These are phyloP conservation scores for Coemansia sp. DNA, from an alignment of 192 early-diverging fungal genomes.

Conservation along the genomic window DNA sequence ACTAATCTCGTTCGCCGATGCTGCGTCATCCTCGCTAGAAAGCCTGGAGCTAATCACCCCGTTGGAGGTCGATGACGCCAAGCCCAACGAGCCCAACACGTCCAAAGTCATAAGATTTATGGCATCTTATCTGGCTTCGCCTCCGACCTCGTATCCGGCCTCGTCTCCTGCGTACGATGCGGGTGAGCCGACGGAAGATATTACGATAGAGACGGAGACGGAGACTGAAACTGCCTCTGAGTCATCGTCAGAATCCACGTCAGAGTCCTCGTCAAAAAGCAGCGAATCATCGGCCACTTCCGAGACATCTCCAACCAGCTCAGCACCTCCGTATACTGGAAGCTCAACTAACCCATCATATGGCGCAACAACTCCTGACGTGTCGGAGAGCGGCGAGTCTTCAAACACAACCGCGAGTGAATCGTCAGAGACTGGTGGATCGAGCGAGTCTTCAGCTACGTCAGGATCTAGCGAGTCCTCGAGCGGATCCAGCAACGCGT, in stretches of 20 bases:
- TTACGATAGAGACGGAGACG: no score
- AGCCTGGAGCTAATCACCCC: background rate
- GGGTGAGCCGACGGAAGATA: no score
- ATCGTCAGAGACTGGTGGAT: no score
- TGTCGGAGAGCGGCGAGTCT: no score
- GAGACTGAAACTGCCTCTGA: background rate
- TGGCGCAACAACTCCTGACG: background rate
- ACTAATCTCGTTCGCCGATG: background rate
- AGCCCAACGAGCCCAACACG: slow-evolving; percentile 3
- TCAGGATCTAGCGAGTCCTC: background rate
- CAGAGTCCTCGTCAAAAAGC: no score
- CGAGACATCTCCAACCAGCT: background rate
- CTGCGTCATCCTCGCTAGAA: background rate
- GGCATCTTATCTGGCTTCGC: slow-evolving; percentile 2
- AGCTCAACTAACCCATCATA: background rate
- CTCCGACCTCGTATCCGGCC: background rate
- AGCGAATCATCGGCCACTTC: no score
- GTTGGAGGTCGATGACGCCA: background rate
- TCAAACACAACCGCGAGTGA: no score
- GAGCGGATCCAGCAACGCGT: background rate
- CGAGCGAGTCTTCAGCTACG: no score
- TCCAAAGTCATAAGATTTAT: background rate
- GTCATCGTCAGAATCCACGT: no score
- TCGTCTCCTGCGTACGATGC: background rate
- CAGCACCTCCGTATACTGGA: background rate